Percentiles rank a stretch among this genome's conserved stretches.
Evolutionary conservation across 768 basidiomycete genomes (phyloP).

Genomic region (Lentinula edodes): DNA sequence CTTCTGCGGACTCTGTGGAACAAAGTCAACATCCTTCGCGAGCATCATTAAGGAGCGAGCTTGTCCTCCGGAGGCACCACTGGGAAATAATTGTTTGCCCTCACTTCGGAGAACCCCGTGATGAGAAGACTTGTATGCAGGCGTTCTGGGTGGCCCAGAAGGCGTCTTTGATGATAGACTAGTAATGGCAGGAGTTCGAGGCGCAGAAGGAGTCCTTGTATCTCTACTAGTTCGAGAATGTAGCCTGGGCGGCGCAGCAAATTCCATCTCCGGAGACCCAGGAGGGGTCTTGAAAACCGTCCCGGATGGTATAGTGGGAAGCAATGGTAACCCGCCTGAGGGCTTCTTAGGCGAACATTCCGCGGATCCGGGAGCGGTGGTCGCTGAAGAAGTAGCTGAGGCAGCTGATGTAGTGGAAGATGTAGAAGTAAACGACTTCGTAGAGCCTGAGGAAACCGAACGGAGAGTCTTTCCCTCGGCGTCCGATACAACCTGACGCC

Average conservation of each 20-base stretch:
- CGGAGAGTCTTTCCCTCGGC: background rate
- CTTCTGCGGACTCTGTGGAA: constrained; percentile 65
- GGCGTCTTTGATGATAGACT: constrained; percentile 16
- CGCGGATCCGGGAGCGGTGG: constrained; percentile 17
- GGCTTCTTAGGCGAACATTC: constrained; percentile 41
- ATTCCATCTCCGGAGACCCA: constrained; percentile 9
- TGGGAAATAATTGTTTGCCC: background rate
- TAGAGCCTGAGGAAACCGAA: constrained; percentile 1
- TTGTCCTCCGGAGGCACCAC: constrained; percentile 16
- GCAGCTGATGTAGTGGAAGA: constrained; percentile 26
- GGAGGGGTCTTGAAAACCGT: constrained; percentile 18
- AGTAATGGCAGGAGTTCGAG: background rate
- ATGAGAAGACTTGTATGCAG: constrained; percentile 10
- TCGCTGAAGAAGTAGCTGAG: constrained; percentile 34
- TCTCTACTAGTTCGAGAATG: background rate
- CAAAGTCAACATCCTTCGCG: constrained; percentile 65
- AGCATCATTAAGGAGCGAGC: constrained; percentile 60
- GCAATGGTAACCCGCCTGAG: constrained; percentile 14
- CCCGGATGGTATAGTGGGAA: constrained; percentile 19
- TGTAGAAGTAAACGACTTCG: constrained; percentile 12
- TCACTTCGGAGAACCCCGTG: constrained; percentile 1
- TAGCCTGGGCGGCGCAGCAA: constrained; percentile 9
- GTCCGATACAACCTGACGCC: background rate
- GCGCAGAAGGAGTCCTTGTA: background rate
- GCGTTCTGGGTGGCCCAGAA: background rate